phyloP scores from a whole-genome alignment of 2,329 filamentous ascomycete species.

The Diplocarpon mali region DNA sequence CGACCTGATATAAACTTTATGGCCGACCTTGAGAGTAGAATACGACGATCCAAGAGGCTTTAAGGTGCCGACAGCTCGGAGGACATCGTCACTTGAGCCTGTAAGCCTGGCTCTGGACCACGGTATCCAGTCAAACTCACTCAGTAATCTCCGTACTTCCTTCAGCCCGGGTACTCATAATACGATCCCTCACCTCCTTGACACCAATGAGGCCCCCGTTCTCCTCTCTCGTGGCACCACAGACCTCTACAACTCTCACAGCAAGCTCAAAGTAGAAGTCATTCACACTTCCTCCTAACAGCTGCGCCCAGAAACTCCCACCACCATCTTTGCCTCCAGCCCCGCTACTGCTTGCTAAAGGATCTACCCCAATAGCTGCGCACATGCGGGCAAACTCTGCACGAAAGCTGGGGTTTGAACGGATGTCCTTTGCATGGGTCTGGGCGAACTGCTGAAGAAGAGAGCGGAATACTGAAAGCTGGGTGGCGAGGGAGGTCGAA shows the following conservation, averaged over 20 bases:
- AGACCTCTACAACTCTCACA: slow-evolving; percentile 90
- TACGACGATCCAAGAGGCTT: slow-evolving; percentile 83
- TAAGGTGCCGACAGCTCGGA: slow-evolving; percentile 78
- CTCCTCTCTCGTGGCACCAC: slow-evolving; percentile 71
- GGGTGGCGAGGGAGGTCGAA: slow-evolving; percentile 75
- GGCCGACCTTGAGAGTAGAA: slow-evolving; percentile 71
- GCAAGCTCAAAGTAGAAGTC: slow-evolving; percentile 98
- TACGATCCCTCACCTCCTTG: slow-evolving; percentile 64
- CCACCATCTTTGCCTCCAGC: slow-evolving; percentile 36
- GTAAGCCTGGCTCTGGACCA: slow-evolving; percentile 8
- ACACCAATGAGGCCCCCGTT: slow-evolving; percentile 89
- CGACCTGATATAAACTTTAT: slow-evolving; percentile 77
- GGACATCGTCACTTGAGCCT: slow-evolving; percentile 65
- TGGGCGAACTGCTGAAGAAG: slow-evolving; percentile 90
- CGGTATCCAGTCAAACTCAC: slow-evolving; percentile 32
- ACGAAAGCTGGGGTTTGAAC: slow-evolving; percentile 87
- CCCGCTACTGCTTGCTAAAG: slow-evolving; percentile 59
- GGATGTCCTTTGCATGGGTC: slow-evolving; percentile 91
- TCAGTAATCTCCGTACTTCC: slow-evolving; percentile 71
- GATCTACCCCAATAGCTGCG: slow-evolving; percentile 90
- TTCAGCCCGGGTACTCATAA: slow-evolving; percentile 62
- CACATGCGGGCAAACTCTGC: slow-evolving; percentile 99
- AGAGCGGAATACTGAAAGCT: slow-evolving; percentile 92
- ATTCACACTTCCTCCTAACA: slow-evolving; percentile 83
- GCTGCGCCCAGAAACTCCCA: slow-evolving; percentile 81